Percentiles rank a stretch among this genome's conserved stretches.
These are phyloP conservation scores for Dinochytrium kinnereticum DNA, from an alignment of 371 early-diverging fungal species.

Conservation along the genomic window DNA sequence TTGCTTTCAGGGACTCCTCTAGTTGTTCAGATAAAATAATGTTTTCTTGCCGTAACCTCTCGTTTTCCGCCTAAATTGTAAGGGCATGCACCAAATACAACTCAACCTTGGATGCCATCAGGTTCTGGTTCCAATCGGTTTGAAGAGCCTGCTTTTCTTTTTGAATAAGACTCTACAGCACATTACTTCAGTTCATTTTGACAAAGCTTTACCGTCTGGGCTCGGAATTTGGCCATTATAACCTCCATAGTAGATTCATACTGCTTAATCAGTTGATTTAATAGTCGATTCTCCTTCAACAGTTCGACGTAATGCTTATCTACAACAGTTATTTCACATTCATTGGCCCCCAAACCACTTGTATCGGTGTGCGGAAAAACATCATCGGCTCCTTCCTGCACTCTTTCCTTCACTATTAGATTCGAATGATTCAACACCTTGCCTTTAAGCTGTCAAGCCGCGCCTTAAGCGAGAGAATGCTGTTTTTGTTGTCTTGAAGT, in stretches of 20 bases:
- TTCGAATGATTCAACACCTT: too few species aligned
- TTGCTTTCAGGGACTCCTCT: conserved; percentile 35
- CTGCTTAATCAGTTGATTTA: conserved; percentile 50
- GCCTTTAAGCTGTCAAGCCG: too few species aligned
- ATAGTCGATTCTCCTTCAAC: conserved; percentile 46
- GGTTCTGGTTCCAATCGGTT: conserved; percentile 26
- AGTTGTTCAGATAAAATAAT: conserved; percentile 35
- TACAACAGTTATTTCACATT: neutral
- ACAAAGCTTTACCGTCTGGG: conserved; percentile 37
- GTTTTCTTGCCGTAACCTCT: conserved; percentile 39
- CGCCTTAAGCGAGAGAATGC: too few species aligned
- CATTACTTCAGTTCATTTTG: neutral
- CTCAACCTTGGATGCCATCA: conserved; percentile 41
- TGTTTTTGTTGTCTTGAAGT: too few species aligned
- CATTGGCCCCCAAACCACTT: neutral
- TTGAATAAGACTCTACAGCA: conserved; percentile 38
- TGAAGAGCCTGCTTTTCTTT: conserved; percentile 41
- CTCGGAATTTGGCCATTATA: conserved; percentile 54
- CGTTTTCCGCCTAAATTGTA: conserved; percentile 27
- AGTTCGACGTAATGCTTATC: conserved; percentile 40
- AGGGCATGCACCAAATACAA: neutral
- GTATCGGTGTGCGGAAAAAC: neutral
- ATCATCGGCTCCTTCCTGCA: neutral
- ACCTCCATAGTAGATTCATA: conserved; percentile 55
- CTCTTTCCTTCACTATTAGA: neutral